Evolutionary conservation across 371 early-diverging fungal species (phyloP).

Genomic region (Fennellomyces sp.): DNA sequence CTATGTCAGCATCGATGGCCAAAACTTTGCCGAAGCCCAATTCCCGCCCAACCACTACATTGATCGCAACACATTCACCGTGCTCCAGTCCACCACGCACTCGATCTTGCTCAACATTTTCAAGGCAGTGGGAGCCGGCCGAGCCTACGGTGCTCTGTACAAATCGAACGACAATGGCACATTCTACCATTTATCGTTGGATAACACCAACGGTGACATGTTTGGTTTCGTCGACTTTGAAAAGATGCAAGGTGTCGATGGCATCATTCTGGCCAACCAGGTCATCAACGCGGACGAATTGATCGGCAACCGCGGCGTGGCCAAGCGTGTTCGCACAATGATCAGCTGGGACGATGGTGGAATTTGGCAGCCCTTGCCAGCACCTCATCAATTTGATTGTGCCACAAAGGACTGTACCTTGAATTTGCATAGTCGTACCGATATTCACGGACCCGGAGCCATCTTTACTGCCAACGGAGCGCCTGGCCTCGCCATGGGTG

Average conservation of each 20-base stretch:
- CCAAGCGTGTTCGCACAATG: constrained; percentile 71
- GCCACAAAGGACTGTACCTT: constrained; percentile 61
- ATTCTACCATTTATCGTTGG: constrained; percentile 70
- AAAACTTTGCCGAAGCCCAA: constrained; percentile 67
- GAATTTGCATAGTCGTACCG: constrained; percentile 77
- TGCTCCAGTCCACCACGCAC: constrained; percentile 77
- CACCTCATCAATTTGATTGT: constrained; percentile 67
- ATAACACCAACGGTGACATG: constrained; percentile 78
- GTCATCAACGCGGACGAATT: constrained; percentile 75
- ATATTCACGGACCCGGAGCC: constrained; percentile 63
- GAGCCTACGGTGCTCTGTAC: constrained; percentile 82
- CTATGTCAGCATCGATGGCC: constrained; percentile 75
- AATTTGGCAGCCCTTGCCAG: constrained; percentile 68
- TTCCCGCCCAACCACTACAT: constrained; percentile 75
- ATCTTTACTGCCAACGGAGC: constrained; percentile 77
- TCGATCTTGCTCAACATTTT: constrained; percentile 78
- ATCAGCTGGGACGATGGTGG: constrained; percentile 90
- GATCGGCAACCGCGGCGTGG: constrained; percentile 43
- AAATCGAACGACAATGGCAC: constrained; percentile 85
- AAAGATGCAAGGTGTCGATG: constrained; percentile 82
- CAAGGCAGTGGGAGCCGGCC: constrained; percentile 44
- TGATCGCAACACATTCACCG: constrained; percentile 66
- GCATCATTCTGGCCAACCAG: constrained; percentile 87
- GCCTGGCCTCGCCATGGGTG: constrained; percentile 87
- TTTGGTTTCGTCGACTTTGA: constrained; percentile 88